Conservation (phyloP, 208 protist genomes). For the Trypanosoma avium region DNA sequence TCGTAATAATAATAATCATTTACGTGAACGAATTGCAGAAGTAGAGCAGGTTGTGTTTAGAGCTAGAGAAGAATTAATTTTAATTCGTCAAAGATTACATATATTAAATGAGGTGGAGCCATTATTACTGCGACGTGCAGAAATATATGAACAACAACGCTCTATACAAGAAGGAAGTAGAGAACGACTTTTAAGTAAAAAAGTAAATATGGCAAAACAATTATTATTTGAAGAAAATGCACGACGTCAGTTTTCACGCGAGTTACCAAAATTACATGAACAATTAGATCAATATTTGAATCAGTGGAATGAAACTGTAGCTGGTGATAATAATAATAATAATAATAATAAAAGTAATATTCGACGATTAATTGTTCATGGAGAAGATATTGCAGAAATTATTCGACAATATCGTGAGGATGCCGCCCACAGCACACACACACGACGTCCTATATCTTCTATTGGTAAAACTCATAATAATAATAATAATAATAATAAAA, state of each 20-base stretch:
- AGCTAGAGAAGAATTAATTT: not conserved
- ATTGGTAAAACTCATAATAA: too few species aligned
- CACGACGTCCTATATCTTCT: not conserved
- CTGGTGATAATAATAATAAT: not conserved
- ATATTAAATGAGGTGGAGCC: conserved; percentile 43
- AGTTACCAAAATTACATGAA: conserved; percentile 55
- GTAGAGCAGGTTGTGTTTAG: conserved; percentile 17
- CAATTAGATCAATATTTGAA: conserved; percentile 38
- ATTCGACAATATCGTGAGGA: conserved; percentile 18
- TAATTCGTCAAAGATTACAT: conserved; percentile 34
- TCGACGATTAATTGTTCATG: conserved; percentile 27
- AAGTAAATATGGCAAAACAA: conserved; percentile 86
- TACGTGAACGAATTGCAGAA: conserved; percentile 19
- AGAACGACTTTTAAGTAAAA: conserved; percentile 75
- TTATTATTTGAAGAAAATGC: conserved; percentile 73
- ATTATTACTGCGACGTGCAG: conserved; percentile 42
- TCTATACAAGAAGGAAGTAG: conserved; percentile 46
- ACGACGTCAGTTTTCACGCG: conserved; percentile 56
- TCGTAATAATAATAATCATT: conserved; percentile 4
- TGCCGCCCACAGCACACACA: not conserved
- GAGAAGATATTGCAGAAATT: conserved; percentile 27
- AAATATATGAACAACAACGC: conserved; percentile 47
- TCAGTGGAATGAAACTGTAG: conserved; percentile 45
- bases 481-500: too few species aligned
- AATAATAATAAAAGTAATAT: not conserved